Base-by-base conservation (phyloP, 306 rosid species). In the Dryas octopetala region DNA sequence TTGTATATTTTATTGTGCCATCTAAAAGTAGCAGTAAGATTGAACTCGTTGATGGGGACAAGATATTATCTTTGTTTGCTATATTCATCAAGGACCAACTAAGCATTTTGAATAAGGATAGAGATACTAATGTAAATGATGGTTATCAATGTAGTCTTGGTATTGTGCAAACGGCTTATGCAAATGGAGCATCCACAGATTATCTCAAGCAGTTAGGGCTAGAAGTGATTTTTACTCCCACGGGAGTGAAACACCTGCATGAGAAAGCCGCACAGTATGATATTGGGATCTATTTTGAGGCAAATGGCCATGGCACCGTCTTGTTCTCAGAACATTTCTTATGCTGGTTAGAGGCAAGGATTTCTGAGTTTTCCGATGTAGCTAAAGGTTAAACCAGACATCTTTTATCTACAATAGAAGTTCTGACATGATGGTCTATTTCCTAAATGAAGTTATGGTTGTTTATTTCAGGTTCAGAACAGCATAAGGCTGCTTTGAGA, bases 291-390 rank as follows among this genome's bases (percentile, higher is more conserved):
- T 95, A 92, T 85, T 95, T 92, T 78, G 99, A 95, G 81, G 97
- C 99, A 84, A 95, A 95, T 85, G 99, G 99, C 75, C 99, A 92
- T 78, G 99, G 99, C 63, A 90, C 99, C 55, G 59, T 90, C 76
- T 74, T 95, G 80, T 95, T 92, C 83, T 95, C 99, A 4, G 96
- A 95, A 78, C 60, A 74, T 55, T 88, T 85, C 85, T 49, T 73
- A 51, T 50, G 17, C 59, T 80, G 89, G 96, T 83, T 95, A 74
- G 87, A 88, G 68, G 81, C 84, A 79, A 76, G 53, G 80, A 77
- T 50, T 32, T 44, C 71, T 10, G 80, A 80, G 77, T 89, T 90
- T 75, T 86, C 88, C 49, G 69, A 83, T 71, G 81, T 26, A 50
- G 82, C 87, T 40, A 73, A 80, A 84, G 96, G 97, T 95, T 77